phyloP scores from a whole-genome alignment of 1,284 basidiomycete genomes.

The Mycosarcoma maydis region DNA sequence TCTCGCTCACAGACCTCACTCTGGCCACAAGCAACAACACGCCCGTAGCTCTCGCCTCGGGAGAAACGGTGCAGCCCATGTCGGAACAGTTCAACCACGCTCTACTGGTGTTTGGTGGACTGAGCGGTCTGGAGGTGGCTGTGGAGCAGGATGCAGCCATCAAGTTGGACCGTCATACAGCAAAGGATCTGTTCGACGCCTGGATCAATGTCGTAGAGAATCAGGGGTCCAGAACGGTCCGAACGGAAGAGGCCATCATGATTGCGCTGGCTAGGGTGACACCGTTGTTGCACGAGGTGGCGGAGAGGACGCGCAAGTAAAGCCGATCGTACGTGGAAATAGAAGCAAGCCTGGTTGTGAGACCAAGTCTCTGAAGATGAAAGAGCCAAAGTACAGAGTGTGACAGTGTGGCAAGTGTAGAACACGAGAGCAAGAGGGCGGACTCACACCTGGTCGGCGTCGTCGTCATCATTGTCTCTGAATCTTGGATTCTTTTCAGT shows the following conservation, averaged over 20 bases:
- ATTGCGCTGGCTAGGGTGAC: slow-evolving; percentile 53
- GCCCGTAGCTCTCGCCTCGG: slow-evolving; percentile 15
- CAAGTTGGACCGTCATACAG: slow-evolving; percentile 53
- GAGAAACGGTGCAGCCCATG: slow-evolving; percentile 15
- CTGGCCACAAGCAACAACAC: slow-evolving; percentile 11
- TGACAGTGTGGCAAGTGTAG: too few relatives aligned
- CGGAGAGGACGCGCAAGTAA: background rate
- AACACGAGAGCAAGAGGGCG: too few relatives aligned
- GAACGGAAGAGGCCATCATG: slow-evolving; percentile 64
- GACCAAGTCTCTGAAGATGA: too few relatives aligned
- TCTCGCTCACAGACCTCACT: slow-evolving; percentile 31
- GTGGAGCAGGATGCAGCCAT: slow-evolving; percentile 56
- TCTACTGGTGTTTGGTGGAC: slow-evolving; percentile 62
- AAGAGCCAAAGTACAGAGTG: too few relatives aligned
- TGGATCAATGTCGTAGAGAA: slow-evolving; percentile 65
- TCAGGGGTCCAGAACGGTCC: slow-evolving; percentile 64
- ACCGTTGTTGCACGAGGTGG: slow-evolving; percentile 35
- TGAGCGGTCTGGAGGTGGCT: slow-evolving; percentile 63
- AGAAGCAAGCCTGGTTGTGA: too few relatives aligned
- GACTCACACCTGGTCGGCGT: slow-evolving; percentile 56
- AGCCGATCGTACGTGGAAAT: background rate
- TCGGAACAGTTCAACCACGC: slow-evolving; percentile 44
- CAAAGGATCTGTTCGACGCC: slow-evolving; percentile 61
- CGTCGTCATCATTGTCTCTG: slow-evolving; percentile 65
- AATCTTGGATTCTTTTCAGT: slow-evolving; percentile 64